Evolutionary conservation across 108 stramenopile species (phyloP).

Genomic region (Cylindrotheca closterium): DNA sequence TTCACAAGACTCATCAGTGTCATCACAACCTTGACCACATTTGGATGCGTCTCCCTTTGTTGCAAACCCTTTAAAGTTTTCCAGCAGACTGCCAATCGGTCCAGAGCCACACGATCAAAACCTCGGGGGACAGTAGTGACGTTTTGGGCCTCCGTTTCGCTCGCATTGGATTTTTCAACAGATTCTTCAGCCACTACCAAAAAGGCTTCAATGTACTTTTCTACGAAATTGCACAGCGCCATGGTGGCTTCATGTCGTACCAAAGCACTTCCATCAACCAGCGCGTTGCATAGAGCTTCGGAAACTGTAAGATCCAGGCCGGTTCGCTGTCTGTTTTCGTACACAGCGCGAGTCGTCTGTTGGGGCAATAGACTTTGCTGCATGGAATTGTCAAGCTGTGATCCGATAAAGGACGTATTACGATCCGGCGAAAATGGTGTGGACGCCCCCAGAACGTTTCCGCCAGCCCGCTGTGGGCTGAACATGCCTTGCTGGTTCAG

Average conservation of each 20-base stretch:
- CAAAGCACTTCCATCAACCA: constrained; percentile 70
- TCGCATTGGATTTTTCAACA: constrained; percentile 5
- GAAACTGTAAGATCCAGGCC: constrained; percentile 39
- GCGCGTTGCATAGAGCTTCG: constrained; percentile 24
- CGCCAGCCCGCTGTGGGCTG: constrained; percentile 4
- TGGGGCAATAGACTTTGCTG: too few species aligned
- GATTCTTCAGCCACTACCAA: constrained; percentile 69
- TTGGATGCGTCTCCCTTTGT: constrained; percentile 76
- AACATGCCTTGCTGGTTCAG: constrained; percentile 8
- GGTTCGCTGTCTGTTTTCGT: constrained; percentile 40
- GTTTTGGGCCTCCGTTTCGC: not conserved
- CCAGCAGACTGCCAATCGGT: constrained; percentile 76
- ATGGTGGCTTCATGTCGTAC: constrained; percentile 86
- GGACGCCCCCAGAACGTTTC: too few species aligned
- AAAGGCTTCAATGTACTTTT: constrained; percentile 81
- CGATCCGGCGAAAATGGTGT: too few species aligned
- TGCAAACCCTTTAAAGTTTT: constrained; percentile 54
- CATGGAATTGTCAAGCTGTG: too few species aligned
- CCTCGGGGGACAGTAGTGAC: constrained; percentile 46
- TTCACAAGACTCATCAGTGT: constrained; percentile 73
- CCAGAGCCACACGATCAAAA: constrained; percentile 31
- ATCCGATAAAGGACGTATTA: too few species aligned
- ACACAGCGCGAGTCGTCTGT: constrained; percentile 33
- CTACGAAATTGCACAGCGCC: constrained; percentile 64
- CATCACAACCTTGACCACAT: constrained; percentile 56